phyloP scores from a whole-genome alignment of 208 protist genomes.

The Crithidia expoeki region DNA sequence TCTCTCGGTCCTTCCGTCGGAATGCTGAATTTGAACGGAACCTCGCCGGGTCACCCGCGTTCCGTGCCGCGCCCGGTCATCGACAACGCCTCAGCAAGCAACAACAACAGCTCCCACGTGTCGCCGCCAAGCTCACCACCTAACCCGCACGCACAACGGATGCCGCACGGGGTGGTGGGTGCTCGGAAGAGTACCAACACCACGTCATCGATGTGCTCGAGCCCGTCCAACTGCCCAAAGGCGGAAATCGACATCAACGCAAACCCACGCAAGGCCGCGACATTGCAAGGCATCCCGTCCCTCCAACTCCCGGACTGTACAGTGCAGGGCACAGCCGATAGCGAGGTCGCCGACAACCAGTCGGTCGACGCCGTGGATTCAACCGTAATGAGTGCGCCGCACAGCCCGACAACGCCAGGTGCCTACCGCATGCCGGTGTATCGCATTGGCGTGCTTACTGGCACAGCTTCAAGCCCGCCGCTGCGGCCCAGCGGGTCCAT shows the following conservation, averaged over 20 bases:
- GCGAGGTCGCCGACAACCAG: conserved; percentile 4
- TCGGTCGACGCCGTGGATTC: neutral
- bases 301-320: conserved; percentile 16
- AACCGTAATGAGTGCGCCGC: conserved; percentile 7
- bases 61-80: neutral
- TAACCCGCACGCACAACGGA: conserved; percentile 6
- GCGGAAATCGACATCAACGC: neutral
- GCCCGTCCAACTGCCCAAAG: conserved; percentile 9
- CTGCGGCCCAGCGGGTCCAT: neutral
- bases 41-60: neutral
- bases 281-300: conserved; percentile 1
- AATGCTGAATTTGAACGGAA: neutral
- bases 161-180: neutral
- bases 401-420: conserved; percentile 11
- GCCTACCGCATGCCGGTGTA: conserved; percentile 16
- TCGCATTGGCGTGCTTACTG: conserved; percentile 6
- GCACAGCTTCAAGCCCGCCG: neutral
- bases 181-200: neutral
- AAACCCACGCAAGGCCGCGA: neutral
- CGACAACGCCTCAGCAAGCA: conserved; percentile 3
- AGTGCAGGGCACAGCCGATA: neutral
- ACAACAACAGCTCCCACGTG: conserved; percentile 13
- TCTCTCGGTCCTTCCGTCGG: neutral
- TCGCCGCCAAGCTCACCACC: conserved; percentile 17
- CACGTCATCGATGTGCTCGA: conserved; percentile 13